Base-by-base conservation (phyloP, 352 stramenopile species). In the Hyaloperonospora arabidopsidis region DNA sequence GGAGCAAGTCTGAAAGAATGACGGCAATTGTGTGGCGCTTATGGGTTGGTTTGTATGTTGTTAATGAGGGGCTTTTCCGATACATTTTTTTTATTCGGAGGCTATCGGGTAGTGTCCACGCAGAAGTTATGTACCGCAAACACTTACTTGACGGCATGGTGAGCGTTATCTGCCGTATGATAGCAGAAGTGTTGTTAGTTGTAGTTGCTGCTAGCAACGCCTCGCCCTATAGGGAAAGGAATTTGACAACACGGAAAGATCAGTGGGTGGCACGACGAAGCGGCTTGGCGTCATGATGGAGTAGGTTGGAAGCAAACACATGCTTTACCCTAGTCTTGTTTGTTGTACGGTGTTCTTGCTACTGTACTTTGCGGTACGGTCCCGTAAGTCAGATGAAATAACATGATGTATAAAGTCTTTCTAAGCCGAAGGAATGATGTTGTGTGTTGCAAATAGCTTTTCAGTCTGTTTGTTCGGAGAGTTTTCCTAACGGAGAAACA, bases 241-340 rank as follows among this genome's bases (percentile, higher is more conserved):
- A 36, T 92, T 94, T 50, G 79, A 89, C 50, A 90, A 87, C 67
- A 90, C 84, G 40, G 81, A 92, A 23, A 76, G 80, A 1, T 59
- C 92, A 32, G 59, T 94, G 19, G 79, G 81, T 18, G 82, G 82
- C 21, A 92, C 81, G n/a, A 88, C 92, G 76, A 90, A 90, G 65
- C 78, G 79, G 0, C 65, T 92, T 32, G 76, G 78, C 22, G 67
- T 76, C 58, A 94, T 94, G 81, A 90, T 94, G 78, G 78, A 91
- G 28, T 78, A 90, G 28, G 84, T 81, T 43, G 80, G 81, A 36
- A 88, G 80, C 68, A 92, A 87, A 63, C 84, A 92, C 70, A 94
- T 94, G 84, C 76, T 89, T 53, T 89, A 92, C 52, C 69, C 35
- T 41, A 15, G 35, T 69, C 99, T 95, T 22, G 80, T 98, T 29